Percentiles rank a stretch among this genome's conserved stretches.
These are phyloP conservation scores for Stephanodiscus minutulus DNA, from an alignment of 108 stramenopile genomes.

Conservation along the genomic window DNA sequence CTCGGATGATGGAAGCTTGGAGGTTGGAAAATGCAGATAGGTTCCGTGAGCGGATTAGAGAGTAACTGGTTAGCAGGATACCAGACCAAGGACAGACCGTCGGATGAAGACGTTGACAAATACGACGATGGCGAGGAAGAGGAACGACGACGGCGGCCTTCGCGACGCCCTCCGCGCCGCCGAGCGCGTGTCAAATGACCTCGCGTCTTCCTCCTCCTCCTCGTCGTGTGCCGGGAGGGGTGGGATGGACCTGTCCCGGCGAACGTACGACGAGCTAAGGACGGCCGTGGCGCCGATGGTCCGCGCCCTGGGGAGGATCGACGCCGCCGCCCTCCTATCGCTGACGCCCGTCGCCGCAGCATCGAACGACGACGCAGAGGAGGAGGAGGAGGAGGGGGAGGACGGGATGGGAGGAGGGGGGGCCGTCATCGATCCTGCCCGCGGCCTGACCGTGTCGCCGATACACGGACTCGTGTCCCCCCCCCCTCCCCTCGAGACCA, in stretches of 20 bases:
- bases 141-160: slow-evolving; percentile 33
- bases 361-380: background rate
- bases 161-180: slow-evolving; percentile 28
- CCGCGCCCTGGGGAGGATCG: slow-evolving; percentile 47
- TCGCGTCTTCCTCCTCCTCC: too few relatives aligned
- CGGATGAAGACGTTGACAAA: too few relatives aligned
- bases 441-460: slow-evolving; percentile 49
- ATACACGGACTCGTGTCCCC: slow-evolving; percentile 65
- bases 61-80: too few relatives aligned
- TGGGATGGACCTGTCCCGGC: slow-evolving; percentile 31
- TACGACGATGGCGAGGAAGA: too few relatives aligned
- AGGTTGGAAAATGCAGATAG: too few relatives aligned
- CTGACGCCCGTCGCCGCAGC: slow-evolving; percentile 44
- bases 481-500: background rate
- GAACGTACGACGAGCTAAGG: slow-evolving; percentile 27
- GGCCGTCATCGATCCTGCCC: slow-evolving; percentile 20
- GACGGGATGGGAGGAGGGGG: slow-evolving; percentile 1
- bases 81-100: too few relatives aligned
- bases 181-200: slow-evolving; percentile 22
- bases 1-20: too few relatives aligned
- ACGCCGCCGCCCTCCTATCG: slow-evolving; percentile 57
- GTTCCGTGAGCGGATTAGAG: too few relatives aligned
- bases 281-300: slow-evolving; percentile 38
- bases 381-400: too few relatives aligned
- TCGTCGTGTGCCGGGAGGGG: background rate